Base-by-base conservation (phyloP, 2,329 filamentous ascomycete species). In the Pyrenophora graminea region DNA sequence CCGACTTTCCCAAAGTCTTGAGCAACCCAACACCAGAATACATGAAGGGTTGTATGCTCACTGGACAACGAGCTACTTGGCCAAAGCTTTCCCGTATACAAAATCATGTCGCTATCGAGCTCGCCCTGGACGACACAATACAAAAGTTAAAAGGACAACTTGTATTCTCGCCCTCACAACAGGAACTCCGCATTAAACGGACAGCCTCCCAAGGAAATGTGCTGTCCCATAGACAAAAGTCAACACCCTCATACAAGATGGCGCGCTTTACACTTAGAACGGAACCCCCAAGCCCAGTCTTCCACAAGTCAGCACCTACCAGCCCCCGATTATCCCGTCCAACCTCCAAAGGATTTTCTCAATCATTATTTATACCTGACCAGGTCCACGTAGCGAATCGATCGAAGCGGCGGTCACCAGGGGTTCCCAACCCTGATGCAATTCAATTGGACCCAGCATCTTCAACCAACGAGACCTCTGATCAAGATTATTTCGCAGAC, bases 41-140 rank as follows among this genome's bases (percentile, higher is more conserved):
- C 69, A 96, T 97, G 90, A 72, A 87, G 4, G 82, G 88, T 39
- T 87, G 89, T 7, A 89, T 89, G 63, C 76, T 90, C 6, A 82
- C 84, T 21, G 93, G 93, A 6, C 90, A 97, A 72, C 82, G 86
- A 50, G 92, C 93, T 2, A 96, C 92, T 0, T 97, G 92, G 93
- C 91, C 92, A 0, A 92, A 92, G 69, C 77, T 97, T 8, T 88
- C 88, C 56, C 85, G 91, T 10, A 89, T 97, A 63, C 82, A 89
- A 33, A 94, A 96, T 66, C 88, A 91, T 47, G 91, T 91, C 62
- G 90, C 91, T 3, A 90, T 97, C 47, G 93, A 97, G 70, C 76
- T 96, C 39, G 90, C 91, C 3, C 76, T 97, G 1, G 89, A 94
- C 67, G 80, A 83, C 17, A 88, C 89, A 2, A 87, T 93, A 1